Evolutionary conservation across 148 eudicot genomes (phyloP), one percentile per base, ranked within the genome.

Genomic region (Silene conica): DNA sequence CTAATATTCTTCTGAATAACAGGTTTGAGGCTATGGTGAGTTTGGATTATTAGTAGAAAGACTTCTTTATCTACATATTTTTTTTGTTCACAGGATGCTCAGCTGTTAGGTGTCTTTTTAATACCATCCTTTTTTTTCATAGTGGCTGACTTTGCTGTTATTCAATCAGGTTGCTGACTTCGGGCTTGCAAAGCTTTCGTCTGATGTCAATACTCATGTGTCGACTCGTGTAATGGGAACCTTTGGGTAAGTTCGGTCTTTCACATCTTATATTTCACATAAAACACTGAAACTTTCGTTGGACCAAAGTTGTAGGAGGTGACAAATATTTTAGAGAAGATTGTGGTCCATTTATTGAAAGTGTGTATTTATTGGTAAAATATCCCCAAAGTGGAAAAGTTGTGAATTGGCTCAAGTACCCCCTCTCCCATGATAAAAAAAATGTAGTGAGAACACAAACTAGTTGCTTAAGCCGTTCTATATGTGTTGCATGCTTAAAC

Each of bases 151-250:
- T 41, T 48, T 34, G 55, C 31, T 15, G 70, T 76, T 72, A 55
- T 64, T 68, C 77, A 56, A 75, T 70, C 85, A 95, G 99, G 99
- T 95, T 82, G 96, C 99, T 25, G 99, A 95, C 75, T 95, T 95
- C 85, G 99, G 99, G 71, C 90, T 95, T 46, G 97, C 99, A 56
- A 95, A 92, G 87, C 50, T 95, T 43, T 73, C 93, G 72, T 86
- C 92, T 46, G 99, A 95, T 21, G 85, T 79, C 60, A 87, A 90
- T 75, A 95, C 99, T 77, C 99, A 95, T 78, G 81, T 95, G 75
- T 95, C 99, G 41, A 95, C 99, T 18, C 85, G 97, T 61, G 99
- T 95, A 75, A 95, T 95, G 99, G 99, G 97, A 70, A 95, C 99
- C 63, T 95, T 95, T 65, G 99, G 99, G 99, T 95, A 86, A 31